Evolutionary conservation across 352 stramenopile genomes (phyloP), one percentile per base, ranked within the genome.

Genomic region (Plasmopara muralis): DNA sequence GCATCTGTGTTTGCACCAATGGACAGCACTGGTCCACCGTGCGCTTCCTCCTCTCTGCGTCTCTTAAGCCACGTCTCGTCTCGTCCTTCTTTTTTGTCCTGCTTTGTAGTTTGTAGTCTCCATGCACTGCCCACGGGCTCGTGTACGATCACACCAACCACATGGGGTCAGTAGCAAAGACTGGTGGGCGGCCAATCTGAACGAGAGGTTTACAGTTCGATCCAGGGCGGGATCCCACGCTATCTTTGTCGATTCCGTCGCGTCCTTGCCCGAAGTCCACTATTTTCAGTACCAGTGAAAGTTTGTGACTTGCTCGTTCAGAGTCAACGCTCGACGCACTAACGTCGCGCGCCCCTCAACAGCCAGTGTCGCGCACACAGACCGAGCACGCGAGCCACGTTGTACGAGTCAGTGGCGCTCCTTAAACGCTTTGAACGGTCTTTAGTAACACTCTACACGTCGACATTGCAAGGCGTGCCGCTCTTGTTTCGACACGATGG

Each of bases 401-500:
- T 12, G 10, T 5, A 35, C 31, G 31, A 1, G 5, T 35, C 31
- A 35, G 31, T 12, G 4, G 31, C 31, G 6, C 31, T 35, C 2
- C 5, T 35, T 35, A 12, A 25, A 25, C 20, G 20, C 20, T 3
- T 25, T 25, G 20, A 25, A 25, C 20, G 20, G 20, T 25, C 20
- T 12, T 12, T 35, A 12, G 31, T 12, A 35, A 12, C 5, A 2
- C 31, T 12, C 10, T 35, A 1, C 31, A 35, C 10, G 10, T 8
- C 7, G 31, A 12, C 31, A 5, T 1, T 35, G 37, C 4, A 41
- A 41, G 37, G 5, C 37, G 6, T 13, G 37, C 8, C 9, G 6
- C n/a, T 41, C 20, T 37, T 29, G 28, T 56, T 16, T 7, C 25
- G 30, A 13, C 16, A 68, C 55, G 7, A 94, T 95, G 85, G 81